These are phyloP conservation scores for Alnus glutinosa DNA, from an alignment of 306 rosid species.

Conservation along the genomic window DNA sequence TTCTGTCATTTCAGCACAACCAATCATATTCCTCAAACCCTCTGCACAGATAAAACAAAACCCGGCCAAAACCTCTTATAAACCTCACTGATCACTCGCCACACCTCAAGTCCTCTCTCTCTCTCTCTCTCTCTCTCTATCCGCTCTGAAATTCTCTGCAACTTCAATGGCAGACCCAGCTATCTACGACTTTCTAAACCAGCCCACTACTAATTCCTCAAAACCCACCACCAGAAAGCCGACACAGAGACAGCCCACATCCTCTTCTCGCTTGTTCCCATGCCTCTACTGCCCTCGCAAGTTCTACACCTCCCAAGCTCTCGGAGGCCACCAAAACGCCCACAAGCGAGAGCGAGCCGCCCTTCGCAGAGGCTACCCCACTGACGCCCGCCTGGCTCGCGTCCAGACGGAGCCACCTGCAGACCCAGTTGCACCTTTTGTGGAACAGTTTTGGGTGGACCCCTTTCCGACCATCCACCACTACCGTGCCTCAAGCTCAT, in stretches of 20 bases:
- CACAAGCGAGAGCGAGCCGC: slow-evolving; percentile 88
- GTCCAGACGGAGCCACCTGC: slow-evolving; percentile 1
- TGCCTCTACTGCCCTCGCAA: slow-evolving; percentile 69
- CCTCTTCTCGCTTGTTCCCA: slow-evolving; percentile 40
- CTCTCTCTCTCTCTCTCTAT: not conserved
- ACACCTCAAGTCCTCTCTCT: not conserved
- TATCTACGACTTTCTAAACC: slow-evolving; percentile 42
- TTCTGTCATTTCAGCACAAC: not conserved
- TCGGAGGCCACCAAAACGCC: slow-evolving; percentile 95
- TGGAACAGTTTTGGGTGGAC: slow-evolving; percentile 34
- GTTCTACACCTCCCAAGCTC: slow-evolving; percentile 85
- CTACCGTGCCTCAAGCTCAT: not conserved
- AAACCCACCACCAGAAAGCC: slow-evolving; percentile 19
- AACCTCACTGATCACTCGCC: slow-evolving; percentile 10
- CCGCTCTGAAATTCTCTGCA: not conserved
- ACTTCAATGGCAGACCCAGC: slow-evolving; percentile 49
- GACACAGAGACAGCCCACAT: not conserved
- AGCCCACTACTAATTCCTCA: slow-evolving; percentile 23
- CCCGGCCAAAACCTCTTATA: slow-evolving; percentile 9
- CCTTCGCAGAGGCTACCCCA: slow-evolving; percentile 30
- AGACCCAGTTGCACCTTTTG: slow-evolving; percentile 11
- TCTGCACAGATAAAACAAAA: not conserved
- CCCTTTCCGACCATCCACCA: slow-evolving; percentile 18
- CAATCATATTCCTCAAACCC: not conserved
- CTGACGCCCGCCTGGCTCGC: not conserved